Evolutionary conservation across 2,329 filamentous ascomycete genomes (phyloP).

Genomic region (Claviceps fusiformis): DNA sequence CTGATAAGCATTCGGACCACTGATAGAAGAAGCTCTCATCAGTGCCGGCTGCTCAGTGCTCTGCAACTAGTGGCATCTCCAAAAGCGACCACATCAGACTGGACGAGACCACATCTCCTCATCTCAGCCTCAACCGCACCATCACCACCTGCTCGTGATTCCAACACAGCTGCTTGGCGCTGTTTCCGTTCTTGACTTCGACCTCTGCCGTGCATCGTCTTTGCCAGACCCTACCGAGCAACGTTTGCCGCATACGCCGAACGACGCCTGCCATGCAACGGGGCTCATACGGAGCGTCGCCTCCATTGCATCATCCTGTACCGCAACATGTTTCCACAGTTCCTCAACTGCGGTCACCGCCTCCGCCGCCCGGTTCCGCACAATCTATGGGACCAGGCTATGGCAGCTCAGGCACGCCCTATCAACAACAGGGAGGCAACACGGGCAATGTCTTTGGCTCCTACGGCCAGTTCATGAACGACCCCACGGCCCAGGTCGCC

Average conservation of each 20-base stretch:
- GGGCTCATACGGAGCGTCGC: constrained; percentile 71
- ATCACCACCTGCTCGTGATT: not conserved
- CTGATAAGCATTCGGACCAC: not conserved
- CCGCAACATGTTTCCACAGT: constrained; percentile 98
- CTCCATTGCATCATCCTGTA: constrained; percentile 90
- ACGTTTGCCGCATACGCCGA: too few species aligned
- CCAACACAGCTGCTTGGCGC: not conserved
- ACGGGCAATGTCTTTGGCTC: constrained; percentile 47
- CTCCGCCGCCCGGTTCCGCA: constrained; percentile 59
- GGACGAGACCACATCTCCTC: constrained; percentile 17
- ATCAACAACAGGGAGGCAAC: constrained; percentile 49
- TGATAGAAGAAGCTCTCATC: not conserved
- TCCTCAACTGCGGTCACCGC: constrained; percentile 89
- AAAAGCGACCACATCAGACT: constrained; percentile 15
- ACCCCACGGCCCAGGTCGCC: constrained; percentile 88
- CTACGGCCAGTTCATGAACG: constrained; percentile 90
- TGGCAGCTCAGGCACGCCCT: constrained; percentile 50
- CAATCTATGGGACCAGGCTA: constrained; percentile 50
- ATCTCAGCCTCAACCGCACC: constrained; percentile 11
- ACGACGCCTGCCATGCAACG: constrained; percentile 56
- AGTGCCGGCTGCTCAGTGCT: too few species aligned
- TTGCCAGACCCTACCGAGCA: too few species aligned
- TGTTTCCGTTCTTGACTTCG: too few species aligned
- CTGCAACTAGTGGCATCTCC: constrained; percentile 1
- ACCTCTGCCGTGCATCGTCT: too few species aligned